Base-by-base conservation (phyloP, 257 asterid species). In the Mentha longifolia region DNA sequence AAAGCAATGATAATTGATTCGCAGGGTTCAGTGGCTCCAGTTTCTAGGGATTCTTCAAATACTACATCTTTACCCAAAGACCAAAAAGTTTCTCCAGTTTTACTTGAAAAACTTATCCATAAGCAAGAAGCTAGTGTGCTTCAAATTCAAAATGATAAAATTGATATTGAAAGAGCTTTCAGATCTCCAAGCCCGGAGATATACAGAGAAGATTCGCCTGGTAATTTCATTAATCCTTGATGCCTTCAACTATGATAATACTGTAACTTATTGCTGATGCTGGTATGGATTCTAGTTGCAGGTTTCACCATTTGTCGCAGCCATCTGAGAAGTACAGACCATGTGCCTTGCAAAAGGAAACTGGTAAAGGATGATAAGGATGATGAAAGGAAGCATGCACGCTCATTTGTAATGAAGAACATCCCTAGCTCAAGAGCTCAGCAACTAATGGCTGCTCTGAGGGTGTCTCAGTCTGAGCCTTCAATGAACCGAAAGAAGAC, bases 171-270 rank as follows among this genome's bases (percentile, higher is more conserved):
- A 69, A 52, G 72, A 9, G 82, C 76, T 22, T 60, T 61, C 11
- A 80, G 90, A 79, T 87, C 92, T 72, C 83, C 92, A 46, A 88
- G 95, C 74, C 96, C 96, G n/a, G 98, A 90, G 78, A 83, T 87
- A 55, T 85, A 85, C 78, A 77, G 86, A 76, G 86, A 88, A 65
- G 90, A 86, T n/a, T 83, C 88, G 42, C 86, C 88, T 42, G 92
- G 97, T 90, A 87, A 72, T 64, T 54, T 61, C 45, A 45, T 28
- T 22, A 58, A 61, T 74, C 68, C 19, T 61, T 62, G n/a, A n/a
- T 52, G 19, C 60, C 63, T n/a, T 39, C 39, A 2, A 11, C 16
- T 59, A 16, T 30, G 56, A 11, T 14, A 49, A 11, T 10, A 37
- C 39, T 52, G 17, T n/a, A n/a, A n/a, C n/a, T n/a, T n/a, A 69